Evolutionary conservation across 2,329 filamentous ascomycete species (phyloP), one percentile per base, ranked within the genome.

Genomic region (Acrodontium crateriforme): DNA sequence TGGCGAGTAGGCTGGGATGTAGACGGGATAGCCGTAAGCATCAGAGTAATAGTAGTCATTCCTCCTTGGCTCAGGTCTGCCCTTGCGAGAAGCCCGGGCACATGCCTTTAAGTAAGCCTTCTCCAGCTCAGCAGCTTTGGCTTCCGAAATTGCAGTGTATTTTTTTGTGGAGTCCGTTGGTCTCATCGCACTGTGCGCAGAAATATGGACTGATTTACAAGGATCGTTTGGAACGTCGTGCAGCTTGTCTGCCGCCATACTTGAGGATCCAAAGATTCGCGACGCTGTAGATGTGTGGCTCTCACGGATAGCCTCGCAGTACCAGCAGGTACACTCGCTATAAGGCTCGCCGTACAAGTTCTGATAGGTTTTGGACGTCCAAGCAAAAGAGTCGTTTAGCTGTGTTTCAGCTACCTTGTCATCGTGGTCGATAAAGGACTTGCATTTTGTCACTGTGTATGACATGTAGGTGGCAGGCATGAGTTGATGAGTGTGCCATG

Each of bases 401-500:
- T 62, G 65, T 9, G 57, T 58, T 43, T 84, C 76, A 26, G 75
- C 71, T 13, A 91, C 72, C 54, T 87, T 87, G 59, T 91, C 83
- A 50, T 89, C 77, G 45, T 91, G 82, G 46, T 85, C 74, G 40
- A 87, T 67, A 45, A 83, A 81, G 26, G 65, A 69, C 2, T 44
- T 45, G 5, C 63, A 65, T 13, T 50, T 49, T 0, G 27, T 30
- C 1, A 63, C 46, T 2, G 69, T 75, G 46, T 68, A 75, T 3
- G 47, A 34, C 41, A 71, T 76, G 54, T 89, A 89, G 3, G 57
- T 45, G 2, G 48, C 44, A 0, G 80, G 76, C 6, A 59, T 67
- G 3, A 87, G 67, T 47, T 87, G 78, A 43, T 87, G 79, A 0
- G 79, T 87, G 47, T 91, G 82, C 78, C 78, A 84, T 0, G 69